Conservation (phyloP, 768 basidiomycete species). For the Pisolithus tinctorius region DNA sequence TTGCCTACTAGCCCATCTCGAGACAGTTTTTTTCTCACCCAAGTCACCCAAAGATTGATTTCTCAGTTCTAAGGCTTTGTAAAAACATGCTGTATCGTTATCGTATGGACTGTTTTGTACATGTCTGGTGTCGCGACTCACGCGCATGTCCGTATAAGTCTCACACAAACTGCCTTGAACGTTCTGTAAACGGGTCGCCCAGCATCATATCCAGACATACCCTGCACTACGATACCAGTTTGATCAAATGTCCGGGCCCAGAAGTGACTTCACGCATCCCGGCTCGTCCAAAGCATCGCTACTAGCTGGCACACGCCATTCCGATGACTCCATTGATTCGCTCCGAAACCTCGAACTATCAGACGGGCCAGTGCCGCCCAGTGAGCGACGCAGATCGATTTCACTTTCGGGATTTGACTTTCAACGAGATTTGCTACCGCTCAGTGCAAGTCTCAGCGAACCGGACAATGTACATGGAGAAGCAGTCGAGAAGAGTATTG, state of each 20-base stretch:
- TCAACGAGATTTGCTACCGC: conserved; percentile 67
- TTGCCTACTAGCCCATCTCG: conserved; percentile 38
- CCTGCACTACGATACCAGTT: background rate
- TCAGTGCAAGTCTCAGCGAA: conserved; percentile 72
- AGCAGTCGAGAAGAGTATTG: conserved; percentile 62
- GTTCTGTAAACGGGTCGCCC: background rate
- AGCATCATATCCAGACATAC: background rate
- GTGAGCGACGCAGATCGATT: conserved; percentile 45
- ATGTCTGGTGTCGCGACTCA: too few relatives aligned
- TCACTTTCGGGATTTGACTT: conserved; percentile 77
- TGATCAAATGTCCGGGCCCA: conserved; percentile 17
- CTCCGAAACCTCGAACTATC: conserved; percentile 74
- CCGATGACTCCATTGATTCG: conserved; percentile 60
- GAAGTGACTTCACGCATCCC: conserved; percentile 12
- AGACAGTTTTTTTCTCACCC: too few relatives aligned
- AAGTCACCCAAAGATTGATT: too few relatives aligned
- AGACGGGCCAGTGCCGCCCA: conserved; percentile 43
- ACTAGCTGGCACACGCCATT: conserved; percentile 2
- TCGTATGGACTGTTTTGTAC: too few relatives aligned
- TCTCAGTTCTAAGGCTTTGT: too few relatives aligned
- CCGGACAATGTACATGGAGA: conserved; percentile 45
- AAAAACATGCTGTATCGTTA: too few relatives aligned
- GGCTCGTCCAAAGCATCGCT: conserved; percentile 7
- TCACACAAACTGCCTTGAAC: too few relatives aligned
- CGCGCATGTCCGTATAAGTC: too few relatives aligned